Evolutionary conservation across 108 stramenopile species (phyloP).

Genomic region (Chaetoceros muelleri): DNA sequence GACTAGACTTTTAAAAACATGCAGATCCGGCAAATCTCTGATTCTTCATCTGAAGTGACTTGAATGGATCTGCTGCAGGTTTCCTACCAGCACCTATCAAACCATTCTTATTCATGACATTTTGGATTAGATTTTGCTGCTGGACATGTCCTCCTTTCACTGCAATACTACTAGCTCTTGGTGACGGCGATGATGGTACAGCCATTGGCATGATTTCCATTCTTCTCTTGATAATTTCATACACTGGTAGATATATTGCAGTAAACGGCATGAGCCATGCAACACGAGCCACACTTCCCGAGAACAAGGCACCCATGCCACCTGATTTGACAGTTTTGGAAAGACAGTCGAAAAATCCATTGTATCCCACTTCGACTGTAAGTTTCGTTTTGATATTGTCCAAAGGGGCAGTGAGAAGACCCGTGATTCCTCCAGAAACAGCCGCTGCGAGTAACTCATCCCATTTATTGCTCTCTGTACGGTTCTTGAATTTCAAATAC

Average conservation of each 20-base stretch:
- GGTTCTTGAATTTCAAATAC: not conserved
- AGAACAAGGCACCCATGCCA: conserved; percentile 19
- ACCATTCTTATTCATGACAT: not conserved
- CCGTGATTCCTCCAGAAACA: conserved; percentile 27
- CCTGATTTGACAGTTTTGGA: conserved; percentile 9
- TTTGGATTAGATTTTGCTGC: not conserved
- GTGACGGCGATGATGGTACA: not conserved
- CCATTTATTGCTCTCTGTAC: not conserved
- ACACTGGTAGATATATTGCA: conserved; percentile 29
- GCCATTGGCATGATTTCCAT: not conserved
- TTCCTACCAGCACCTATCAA: not conserved
- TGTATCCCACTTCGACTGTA: conserved; percentile 15
- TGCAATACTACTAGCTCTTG: too few species aligned
- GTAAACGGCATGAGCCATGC: conserved; percentile 40
- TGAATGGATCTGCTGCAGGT: not conserved
- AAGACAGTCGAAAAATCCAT: conserved; percentile 14
- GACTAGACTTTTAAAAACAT: conserved; percentile 1
- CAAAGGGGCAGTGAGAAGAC: conserved; percentile 32
- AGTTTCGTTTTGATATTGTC: conserved; percentile 43
- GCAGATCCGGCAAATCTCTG: not conserved
- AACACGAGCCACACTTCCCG: conserved; percentile 30
- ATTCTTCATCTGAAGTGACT: not conserved
- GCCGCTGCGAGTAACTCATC: conserved; percentile 36
- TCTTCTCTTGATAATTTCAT: conserved; percentile 12
- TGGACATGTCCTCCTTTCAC: not conserved